Percentiles rank a stretch among this genome's conserved stretches.
Conservation (phyloP, 1,284 basidiomycete genomes). For the Irpex rosettiformis region DNA sequence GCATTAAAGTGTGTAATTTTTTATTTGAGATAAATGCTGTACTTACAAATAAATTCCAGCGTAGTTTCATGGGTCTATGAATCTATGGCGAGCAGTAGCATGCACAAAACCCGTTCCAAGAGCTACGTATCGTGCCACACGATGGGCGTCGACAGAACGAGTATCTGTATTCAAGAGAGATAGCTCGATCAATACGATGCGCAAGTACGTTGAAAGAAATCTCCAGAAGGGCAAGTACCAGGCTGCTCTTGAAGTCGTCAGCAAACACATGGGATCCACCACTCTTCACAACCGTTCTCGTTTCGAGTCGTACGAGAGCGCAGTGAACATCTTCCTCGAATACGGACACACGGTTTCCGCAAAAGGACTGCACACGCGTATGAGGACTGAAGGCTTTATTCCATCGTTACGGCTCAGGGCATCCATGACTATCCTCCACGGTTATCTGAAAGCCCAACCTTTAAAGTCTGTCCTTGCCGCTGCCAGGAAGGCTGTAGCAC, state of each 20-base stretch:
- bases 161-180: neutral
- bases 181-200: neutral
- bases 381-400: constrained; percentile 38
- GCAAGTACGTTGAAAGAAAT: neutral
- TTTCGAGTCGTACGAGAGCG: constrained; percentile 28
- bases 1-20: neutral
- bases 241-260: constrained; percentile 17
- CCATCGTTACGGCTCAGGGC: constrained; percentile 36
- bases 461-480: constrained; percentile 21
- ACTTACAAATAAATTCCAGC: neutral
- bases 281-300: constrained; percentile 19
- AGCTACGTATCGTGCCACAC: neutral
- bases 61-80: constrained; percentile 8
- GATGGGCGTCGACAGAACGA: neutral
- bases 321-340: constrained; percentile 35
- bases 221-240: constrained; percentile 5
- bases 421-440: constrained; percentile 35
- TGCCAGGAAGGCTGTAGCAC: neutral
- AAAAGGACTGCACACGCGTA: constrained; percentile 35
- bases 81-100: constrained; percentile 4
- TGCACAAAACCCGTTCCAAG: neutral
- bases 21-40: neutral
- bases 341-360: constrained; percentile 35
- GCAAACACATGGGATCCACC: constrained; percentile 8
- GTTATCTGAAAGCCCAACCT: constrained; percentile 11